Percentiles rank a stretch among this genome's conserved stretches.
These are phyloP conservation scores for Penicillium herquei DNA, from an alignment of 495 filamentous ascomycete genomes.

Conservation along the genomic window DNA sequence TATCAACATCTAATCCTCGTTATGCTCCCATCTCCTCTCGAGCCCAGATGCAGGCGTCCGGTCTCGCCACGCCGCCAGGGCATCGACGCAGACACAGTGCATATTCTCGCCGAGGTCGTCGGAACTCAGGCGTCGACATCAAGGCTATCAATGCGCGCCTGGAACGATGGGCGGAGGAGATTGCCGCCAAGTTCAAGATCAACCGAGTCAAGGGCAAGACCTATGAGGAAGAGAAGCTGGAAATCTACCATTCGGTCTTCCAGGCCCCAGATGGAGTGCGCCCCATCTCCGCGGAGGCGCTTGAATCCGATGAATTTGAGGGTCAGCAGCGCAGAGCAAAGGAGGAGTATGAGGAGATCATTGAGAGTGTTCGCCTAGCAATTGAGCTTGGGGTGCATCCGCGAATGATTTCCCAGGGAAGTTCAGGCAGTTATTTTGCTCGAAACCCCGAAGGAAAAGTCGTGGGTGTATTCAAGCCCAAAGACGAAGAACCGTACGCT, in stretches of 20 bases:
- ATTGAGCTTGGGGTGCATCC: slow-evolving; percentile 93
- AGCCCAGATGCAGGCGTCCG: slow-evolving; percentile 48
- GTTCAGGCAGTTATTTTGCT: slow-evolving; percentile 97
- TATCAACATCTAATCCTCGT: slow-evolving; percentile 61
- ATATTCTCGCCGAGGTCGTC: slow-evolving; percentile 55
- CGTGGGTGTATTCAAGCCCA: slow-evolving; percentile 97
- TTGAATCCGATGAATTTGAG: slow-evolving; percentile 59
- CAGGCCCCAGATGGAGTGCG: slow-evolving; percentile 82
- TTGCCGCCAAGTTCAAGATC: slow-evolving; percentile 95
- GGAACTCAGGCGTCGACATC: slow-evolving; percentile 92
- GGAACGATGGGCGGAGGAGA: slow-evolving; percentile 97
- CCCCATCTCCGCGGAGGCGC: slow-evolving; percentile 70
- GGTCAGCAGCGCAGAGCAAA: slow-evolving; percentile 62
- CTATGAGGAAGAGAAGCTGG: slow-evolving; percentile 78
- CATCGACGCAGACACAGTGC: slow-evolving; percentile 47
- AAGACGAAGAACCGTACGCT: slow-evolving; percentile 97
- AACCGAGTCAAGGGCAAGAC: slow-evolving; percentile 70
- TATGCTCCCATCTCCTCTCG: slow-evolving; percentile 64
- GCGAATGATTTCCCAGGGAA: slow-evolving; percentile 93
- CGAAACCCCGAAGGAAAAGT: slow-evolving; percentile 87
- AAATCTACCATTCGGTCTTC: slow-evolving; percentile 97
- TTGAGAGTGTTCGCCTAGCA: slow-evolving; percentile 85
- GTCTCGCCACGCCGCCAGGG: slow-evolving; percentile 36
- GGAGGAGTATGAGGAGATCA: slow-evolving; percentile 78
- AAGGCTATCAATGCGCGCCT: slow-evolving; percentile 97